Percentiles rank a stretch among this genome's conserved stretches.
Conservation (phyloP, 129 eudicot species). For the Centaurea solstitialis region DNA sequence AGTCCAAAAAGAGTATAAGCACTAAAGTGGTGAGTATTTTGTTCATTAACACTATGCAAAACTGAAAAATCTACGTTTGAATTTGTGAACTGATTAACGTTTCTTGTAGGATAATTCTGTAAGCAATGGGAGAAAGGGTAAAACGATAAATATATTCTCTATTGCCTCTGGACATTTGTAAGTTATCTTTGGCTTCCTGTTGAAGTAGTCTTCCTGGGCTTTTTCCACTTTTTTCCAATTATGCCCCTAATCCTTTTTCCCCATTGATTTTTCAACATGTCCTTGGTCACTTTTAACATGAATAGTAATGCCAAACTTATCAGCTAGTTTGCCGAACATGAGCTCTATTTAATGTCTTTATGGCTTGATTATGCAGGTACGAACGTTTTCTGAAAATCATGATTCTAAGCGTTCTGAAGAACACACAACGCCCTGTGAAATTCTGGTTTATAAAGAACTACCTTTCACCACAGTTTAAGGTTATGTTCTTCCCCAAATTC, state of each 20-base stretch:
- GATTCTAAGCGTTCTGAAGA: conserved; percentile 86
- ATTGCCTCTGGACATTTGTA: conserved; percentile 98
- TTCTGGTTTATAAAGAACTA: conserved; percentile 99
- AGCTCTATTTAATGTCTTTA: neutral
- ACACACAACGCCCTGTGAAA: conserved; percentile 86
- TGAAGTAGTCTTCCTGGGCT: neutral
- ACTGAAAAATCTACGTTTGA: neutral
- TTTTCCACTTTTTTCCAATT: neutral
- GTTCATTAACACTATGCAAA: neutral
- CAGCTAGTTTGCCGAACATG: neutral
- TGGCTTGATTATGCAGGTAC: conserved; percentile 55
- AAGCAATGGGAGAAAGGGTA: conserved; percentile 68
- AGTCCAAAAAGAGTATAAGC: conserved; percentile 52
- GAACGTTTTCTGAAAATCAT: conserved; percentile 91
- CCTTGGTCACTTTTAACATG: neutral
- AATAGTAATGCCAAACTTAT: neutral
- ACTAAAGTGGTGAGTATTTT: conserved; percentile 51
- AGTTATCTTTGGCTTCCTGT: conserved; percentile 32
- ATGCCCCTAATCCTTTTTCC: neutral
- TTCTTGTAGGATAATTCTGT: conserved; percentile 51
- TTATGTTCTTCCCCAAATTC: conserved; percentile 18
- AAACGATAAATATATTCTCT: conserved; percentile 82
- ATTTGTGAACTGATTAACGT: conserved; percentile 13
- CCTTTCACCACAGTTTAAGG: conserved; percentile 97
- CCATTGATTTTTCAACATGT: neutral